phyloP scores from a whole-genome alignment of 2,329 filamentous ascomycete species.

The Calonectria henricotiae region DNA sequence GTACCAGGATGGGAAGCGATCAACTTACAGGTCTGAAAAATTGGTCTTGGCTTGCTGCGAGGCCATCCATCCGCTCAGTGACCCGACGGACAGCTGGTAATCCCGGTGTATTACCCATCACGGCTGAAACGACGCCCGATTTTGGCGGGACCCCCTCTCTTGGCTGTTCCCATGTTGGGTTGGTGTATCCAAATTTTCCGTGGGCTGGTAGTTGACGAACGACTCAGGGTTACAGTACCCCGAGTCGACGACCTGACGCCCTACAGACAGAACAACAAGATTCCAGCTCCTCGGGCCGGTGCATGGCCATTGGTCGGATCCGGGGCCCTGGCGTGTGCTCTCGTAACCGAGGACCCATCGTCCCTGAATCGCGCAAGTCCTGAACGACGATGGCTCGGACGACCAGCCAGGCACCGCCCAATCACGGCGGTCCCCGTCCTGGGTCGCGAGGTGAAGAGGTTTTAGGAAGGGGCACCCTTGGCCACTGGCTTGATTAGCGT shows the following conservation, averaged over 20 bases:
- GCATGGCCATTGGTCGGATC: neutral
- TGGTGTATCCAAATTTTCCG: conserved; percentile 14
- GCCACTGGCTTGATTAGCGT: conserved; percentile 18
- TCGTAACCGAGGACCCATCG: conserved; percentile 12
- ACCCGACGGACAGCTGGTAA: neutral
- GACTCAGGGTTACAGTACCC: neutral
- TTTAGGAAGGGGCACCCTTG: neutral
- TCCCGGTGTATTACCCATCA: conserved; percentile 4
- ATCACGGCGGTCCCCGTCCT: neutral
- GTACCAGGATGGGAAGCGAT: neutral
- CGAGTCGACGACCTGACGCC: neutral
- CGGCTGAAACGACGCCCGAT: conserved; percentile 10
- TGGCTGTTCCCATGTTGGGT: neutral
- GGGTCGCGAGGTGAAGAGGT: neutral
- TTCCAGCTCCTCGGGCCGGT: neutral
- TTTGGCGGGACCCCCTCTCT: conserved; percentile 4
- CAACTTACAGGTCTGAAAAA: conserved; percentile 1
- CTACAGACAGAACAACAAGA: too few relatives aligned
- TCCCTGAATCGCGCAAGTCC: conserved; percentile 9
- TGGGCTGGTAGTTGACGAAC: too few relatives aligned
- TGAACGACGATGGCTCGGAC: neutral
- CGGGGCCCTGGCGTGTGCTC: neutral
- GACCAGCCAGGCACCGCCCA: conserved; percentile 3
- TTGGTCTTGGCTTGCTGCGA: neutral
- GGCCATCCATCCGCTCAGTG: conserved; percentile 1